phyloP scores from a whole-genome alignment of 208 protist genomes.

The Leptomonas pyrrhocoris region DNA sequence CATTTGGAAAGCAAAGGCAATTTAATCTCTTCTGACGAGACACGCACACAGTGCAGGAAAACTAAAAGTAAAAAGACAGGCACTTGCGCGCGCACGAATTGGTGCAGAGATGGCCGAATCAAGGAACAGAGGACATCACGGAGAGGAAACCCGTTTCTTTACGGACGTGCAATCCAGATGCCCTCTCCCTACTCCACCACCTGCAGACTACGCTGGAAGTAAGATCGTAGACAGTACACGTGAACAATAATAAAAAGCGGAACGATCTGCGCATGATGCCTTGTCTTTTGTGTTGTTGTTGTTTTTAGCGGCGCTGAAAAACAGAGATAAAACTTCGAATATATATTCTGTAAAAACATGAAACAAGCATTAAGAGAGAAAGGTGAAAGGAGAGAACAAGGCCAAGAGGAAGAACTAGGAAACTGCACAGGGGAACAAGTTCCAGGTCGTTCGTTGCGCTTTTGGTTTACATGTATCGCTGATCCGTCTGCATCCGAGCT shows the following conservation, averaged over 20 bases:
- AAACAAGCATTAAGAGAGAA: background rate
- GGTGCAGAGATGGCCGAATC: background rate
- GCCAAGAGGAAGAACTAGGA: background rate
- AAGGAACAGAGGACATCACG: background rate
- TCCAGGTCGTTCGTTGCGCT: background rate
- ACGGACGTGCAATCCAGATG: too few relatives aligned
- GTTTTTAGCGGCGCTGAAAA: too few relatives aligned
- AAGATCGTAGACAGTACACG: background rate
- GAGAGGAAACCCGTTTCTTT: too few relatives aligned
- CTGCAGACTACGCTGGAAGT: background rate
- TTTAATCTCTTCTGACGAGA: background rate
- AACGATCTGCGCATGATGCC: too few relatives aligned
- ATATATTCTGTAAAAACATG: too few relatives aligned
- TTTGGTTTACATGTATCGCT: too few relatives aligned
- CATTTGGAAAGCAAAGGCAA: background rate
- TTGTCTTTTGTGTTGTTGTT: too few relatives aligned
- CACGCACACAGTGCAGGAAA: background rate
- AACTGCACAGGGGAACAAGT: background rate
- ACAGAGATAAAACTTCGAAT: too few relatives aligned
- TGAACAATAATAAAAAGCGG: background rate
- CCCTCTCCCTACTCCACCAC: background rate
- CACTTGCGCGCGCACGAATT: background rate
- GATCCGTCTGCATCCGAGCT: too few relatives aligned
- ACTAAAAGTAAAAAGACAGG: background rate
- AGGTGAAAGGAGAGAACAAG: background rate